Percentiles rank a stretch among this genome's conserved stretches.
Conservation (phyloP, 768 basidiomycete genomes). For the Lactarius tabidus region DNA sequence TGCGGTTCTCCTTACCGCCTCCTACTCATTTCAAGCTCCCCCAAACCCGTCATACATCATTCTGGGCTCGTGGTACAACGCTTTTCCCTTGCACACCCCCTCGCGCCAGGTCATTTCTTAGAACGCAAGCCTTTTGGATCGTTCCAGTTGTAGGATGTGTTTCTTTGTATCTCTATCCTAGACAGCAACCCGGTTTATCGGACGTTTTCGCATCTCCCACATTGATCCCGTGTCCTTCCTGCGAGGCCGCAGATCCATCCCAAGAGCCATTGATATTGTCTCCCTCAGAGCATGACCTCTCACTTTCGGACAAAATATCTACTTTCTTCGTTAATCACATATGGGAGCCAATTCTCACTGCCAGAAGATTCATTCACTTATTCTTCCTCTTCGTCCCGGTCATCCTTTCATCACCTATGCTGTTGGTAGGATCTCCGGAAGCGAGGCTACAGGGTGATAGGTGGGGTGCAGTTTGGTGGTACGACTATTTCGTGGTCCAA, state of each 20-base stretch:
- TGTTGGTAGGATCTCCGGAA: conserved; percentile 61
- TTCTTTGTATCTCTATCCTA: conserved; percentile 45
- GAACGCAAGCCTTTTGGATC: conserved; percentile 44
- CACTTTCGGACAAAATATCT: conserved; percentile 43
- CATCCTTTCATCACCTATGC: conserved; percentile 76
- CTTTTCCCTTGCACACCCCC: conserved; percentile 37
- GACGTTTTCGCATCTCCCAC: conserved; percentile 49
- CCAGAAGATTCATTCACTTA: conserved; percentile 77
- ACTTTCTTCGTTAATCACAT: conserved; percentile 53
- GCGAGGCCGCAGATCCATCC: conserved; percentile 13
- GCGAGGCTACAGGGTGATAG: conserved; percentile 62
- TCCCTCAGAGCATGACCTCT: conserved; percentile 56
- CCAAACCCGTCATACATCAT: conserved; percentile 31
- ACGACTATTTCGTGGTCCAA: conserved; percentile 74
- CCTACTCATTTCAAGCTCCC: background rate
- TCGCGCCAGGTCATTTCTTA: conserved; percentile 30
- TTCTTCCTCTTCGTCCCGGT: conserved; percentile 85
- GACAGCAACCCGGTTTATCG: conserved; percentile 40
- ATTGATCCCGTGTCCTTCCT: conserved; percentile 42
- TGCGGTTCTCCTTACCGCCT: conserved; percentile 14
- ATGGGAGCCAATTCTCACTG: conserved; percentile 83
- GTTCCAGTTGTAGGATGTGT: conserved; percentile 55
- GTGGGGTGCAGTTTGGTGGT: conserved; percentile 99
- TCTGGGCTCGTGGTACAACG: conserved; percentile 23
- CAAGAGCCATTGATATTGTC: conserved; percentile 50